Evolutionary conservation across 768 basidiomycete genomes (phyloP).

Genomic region (Trametopsis cervina): DNA sequence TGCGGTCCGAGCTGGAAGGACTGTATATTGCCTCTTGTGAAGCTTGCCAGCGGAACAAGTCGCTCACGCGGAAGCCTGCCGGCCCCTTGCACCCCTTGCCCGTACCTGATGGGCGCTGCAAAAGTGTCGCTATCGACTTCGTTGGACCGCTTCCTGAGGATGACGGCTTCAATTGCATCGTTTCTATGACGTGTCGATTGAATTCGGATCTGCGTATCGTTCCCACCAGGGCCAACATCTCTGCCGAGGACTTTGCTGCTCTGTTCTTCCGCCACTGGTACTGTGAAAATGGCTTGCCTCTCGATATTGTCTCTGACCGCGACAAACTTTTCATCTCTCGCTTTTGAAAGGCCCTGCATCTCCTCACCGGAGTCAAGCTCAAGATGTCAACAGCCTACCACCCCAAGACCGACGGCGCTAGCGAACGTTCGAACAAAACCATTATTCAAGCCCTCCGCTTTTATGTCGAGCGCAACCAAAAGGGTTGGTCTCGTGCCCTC

Average conservation of each 20-base stretch:
- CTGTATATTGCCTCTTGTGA: conserved; percentile 27
- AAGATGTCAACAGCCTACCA: conserved; percentile 27
- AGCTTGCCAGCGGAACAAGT: conserved; percentile 29
- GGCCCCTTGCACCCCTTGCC: conserved; percentile 22
- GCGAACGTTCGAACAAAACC: conserved; percentile 21
- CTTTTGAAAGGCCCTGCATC: conserved; percentile 24
- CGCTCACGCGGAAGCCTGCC: conserved; percentile 8
- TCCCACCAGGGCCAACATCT: conserved; percentile 12
- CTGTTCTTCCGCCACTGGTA: conserved; percentile 25
- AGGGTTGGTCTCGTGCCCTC: conserved; percentile 11
- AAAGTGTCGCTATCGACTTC: conserved; percentile 24
- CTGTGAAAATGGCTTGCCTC: conserved; percentile 26
- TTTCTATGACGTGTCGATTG: conserved; percentile 19
- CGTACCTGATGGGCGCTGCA: conserved; percentile 14
- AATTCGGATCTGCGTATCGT: conserved; percentile 10
- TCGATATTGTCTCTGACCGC: conserved; percentile 24
- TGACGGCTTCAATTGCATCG: conserved; percentile 18
- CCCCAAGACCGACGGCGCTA: conserved; percentile 28
- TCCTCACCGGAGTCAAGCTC: conserved; percentile 18
- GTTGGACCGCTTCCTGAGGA: conserved; percentile 25
- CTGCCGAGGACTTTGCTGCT: conserved; percentile 13
- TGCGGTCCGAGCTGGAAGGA: conserved; percentile 24
- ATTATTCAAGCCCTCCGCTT: conserved; percentile 16
- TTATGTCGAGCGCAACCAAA: conserved; percentile 15
- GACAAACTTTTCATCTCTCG: conserved; percentile 24